phyloP scores from a whole-genome alignment of 352 stramenopile species.

The Phytophthora tubulina region DNA sequence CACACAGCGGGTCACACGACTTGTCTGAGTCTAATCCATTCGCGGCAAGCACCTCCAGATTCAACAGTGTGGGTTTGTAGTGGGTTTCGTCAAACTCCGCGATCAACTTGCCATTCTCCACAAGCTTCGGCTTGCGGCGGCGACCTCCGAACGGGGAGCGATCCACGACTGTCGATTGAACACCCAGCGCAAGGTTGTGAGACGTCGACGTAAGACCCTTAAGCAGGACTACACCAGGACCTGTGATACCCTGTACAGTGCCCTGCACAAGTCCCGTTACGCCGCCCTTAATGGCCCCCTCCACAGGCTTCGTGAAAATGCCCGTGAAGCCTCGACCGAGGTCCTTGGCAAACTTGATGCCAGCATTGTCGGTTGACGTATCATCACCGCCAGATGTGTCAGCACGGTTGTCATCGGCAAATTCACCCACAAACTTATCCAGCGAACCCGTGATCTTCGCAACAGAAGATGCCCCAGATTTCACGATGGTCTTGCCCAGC shows the following conservation, averaged over 20 bases:
- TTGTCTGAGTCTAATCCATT: constrained; percentile 78
- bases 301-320: constrained; percentile 89
- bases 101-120: constrained; percentile 74
- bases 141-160: constrained; percentile 80
- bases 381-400: constrained; percentile 32
- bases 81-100: constrained; percentile 70
- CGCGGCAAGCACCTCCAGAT: constrained; percentile 76
- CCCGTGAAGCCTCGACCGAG: constrained; percentile 85
- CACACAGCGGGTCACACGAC: constrained; percentile 82
- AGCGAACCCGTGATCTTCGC: constrained; percentile 90
- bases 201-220: constrained; percentile 89
- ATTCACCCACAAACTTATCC: constrained; percentile 87
- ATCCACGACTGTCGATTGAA: constrained; percentile 86
- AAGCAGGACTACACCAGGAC: constrained; percentile 82
- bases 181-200: constrained; percentile 79
- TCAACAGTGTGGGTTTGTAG: constrained; percentile 67
- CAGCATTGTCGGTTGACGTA: constrained; percentile 58
- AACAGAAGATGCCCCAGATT: constrained; percentile 74
- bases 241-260: constrained; percentile 81
- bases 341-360: constrained; percentile 89
- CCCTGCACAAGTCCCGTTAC: constrained; percentile 82
- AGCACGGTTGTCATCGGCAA: constrained; percentile 63
- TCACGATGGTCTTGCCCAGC: constrained; percentile 86
- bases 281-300: constrained; percentile 82
- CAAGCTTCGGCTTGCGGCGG: constrained; percentile 72